Percentiles rank a stretch among this genome's conserved stretches.
These are phyloP conservation scores for Liquidambar formosana DNA, from an alignment of 164 flowering plant species.

Conservation along the genomic window DNA sequence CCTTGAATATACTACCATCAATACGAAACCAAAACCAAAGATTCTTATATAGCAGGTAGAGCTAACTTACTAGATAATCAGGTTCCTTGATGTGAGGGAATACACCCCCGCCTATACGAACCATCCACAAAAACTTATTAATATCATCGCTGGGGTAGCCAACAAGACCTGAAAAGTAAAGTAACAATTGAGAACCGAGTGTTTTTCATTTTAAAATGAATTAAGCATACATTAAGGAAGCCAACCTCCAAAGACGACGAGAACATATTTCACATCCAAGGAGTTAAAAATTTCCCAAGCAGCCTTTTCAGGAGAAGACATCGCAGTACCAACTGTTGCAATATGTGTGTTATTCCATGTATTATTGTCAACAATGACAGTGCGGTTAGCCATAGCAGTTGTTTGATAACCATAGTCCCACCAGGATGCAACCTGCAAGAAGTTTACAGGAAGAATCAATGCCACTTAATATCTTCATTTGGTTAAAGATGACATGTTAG, in stretches of 20 bases:
- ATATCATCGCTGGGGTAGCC: constrained; percentile 99
- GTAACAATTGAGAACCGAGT: constrained; percentile 11
- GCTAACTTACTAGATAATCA: constrained; percentile 81
- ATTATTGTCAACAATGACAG: constrained; percentile 96
- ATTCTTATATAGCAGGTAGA: background rate
- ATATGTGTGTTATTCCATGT: constrained; percentile 99
- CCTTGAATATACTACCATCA: too few relatives aligned
- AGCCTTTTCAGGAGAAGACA: constrained; percentile 98
- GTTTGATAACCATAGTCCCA: constrained; percentile 99
- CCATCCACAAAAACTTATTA: constrained; percentile 99
- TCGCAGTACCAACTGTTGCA: constrained; percentile 99
- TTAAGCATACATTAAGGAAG: constrained; percentile 12
- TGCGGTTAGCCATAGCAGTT: constrained; percentile 99
- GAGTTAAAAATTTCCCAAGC: constrained; percentile 98
- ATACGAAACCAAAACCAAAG: too few relatives aligned
- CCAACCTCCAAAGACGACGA: constrained; percentile 98
- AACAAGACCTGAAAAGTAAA: constrained; percentile 71
- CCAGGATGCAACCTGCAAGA: constrained; percentile 96
- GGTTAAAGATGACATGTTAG: background rate
- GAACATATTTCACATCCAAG: constrained; percentile 99
- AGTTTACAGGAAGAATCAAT: constrained; percentile 3
- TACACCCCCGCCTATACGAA: constrained; percentile 98
- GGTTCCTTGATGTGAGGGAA: constrained; percentile 99
- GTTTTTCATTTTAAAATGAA: background rate
- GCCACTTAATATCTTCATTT: background rate